Conservation (phyloP, 2,329 filamentous ascomycete genomes). For the Fusarium agapanthi region DNA sequence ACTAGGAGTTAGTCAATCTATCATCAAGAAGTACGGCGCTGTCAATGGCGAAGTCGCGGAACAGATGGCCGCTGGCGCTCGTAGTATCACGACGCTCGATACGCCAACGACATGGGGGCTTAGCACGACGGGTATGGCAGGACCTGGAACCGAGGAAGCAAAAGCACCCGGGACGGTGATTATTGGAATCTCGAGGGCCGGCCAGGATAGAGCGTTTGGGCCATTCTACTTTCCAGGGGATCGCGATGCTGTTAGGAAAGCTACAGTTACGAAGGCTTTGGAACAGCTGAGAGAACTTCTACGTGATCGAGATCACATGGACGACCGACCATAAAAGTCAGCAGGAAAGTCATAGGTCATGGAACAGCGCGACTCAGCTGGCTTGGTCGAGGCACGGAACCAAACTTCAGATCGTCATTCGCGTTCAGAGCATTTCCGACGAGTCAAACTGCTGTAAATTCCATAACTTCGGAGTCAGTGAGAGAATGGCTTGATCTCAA, state of each 20-base stretch:
- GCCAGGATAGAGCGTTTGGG: background rate
- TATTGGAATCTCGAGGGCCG: constrained; percentile 20
- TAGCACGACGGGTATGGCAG: constrained; percentile 25
- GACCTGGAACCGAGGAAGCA: constrained; percentile 17
- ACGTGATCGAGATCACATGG: background rate
- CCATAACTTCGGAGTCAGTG: fast-evolving
- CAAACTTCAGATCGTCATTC: background rate
- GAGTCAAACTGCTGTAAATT: background rate
- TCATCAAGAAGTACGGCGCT: constrained; percentile 18
- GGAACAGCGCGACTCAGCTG: background rate
- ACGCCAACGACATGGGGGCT: constrained; percentile 32
- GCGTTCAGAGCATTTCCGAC: fast-evolving
- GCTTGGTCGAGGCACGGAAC: fast-evolving
- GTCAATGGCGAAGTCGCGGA: constrained; percentile 30
- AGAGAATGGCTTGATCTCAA: fast-evolving
- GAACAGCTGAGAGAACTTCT: constrained; percentile 16
- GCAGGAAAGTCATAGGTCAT: fast-evolving
- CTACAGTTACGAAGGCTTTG: background rate
- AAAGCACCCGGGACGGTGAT: constrained; percentile 28
- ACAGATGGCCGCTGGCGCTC: constrained; percentile 32
- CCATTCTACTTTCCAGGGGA: constrained; percentile 27
- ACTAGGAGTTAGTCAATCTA: constrained; percentile 30
- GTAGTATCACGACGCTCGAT: constrained; percentile 14
- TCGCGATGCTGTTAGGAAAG: constrained; percentile 13
- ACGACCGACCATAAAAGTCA: background rate